A percentile compares a stretch with the other conserved stretches of the same genome.
phyloP scores from a whole-genome alignment of 2,329 filamentous ascomycete species.

The Knufia petricola region DNA sequence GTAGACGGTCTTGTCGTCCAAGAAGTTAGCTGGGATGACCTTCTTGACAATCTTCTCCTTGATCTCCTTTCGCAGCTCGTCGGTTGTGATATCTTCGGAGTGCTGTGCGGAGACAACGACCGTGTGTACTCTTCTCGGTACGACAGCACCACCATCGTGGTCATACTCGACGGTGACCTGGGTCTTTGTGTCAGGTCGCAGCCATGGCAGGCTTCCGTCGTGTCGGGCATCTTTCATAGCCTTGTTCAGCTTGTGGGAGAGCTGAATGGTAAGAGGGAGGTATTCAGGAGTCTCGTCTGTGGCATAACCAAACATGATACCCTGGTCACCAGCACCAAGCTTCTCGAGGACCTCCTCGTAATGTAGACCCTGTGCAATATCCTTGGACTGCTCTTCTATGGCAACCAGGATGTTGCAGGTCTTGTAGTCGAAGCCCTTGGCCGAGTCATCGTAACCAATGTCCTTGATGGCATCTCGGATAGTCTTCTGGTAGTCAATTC shows the following conservation, averaged over 20 bases:
- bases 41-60: constrained; percentile 94
- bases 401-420: constrained; percentile 96
- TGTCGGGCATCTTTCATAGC: constrained; percentile 86
- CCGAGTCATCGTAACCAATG: constrained; percentile 94
- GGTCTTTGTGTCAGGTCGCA: constrained; percentile 98
- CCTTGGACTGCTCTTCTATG: constrained; percentile 97
- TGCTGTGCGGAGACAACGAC: constrained; percentile 96
- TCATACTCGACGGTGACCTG: constrained; percentile 99
- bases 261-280: constrained; percentile 83
- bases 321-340: constrained; percentile 97
- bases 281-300: constrained; percentile 98
- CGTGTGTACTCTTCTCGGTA: constrained; percentile 88
- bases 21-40: constrained; percentile 83
- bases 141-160: constrained; percentile 86
- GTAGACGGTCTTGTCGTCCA: constrained; percentile 89
- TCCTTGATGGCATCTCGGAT: constrained; percentile 93
- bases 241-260: constrained; percentile 94
- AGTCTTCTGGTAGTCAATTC: constrained; percentile 94
- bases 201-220: constrained; percentile 80
- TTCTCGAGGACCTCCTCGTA: constrained; percentile 96
- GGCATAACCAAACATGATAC: constrained; percentile 99
- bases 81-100: constrained; percentile 75
- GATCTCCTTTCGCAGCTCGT: constrained; percentile 88
- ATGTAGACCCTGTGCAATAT: constrained; percentile 98
- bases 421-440: constrained; percentile 99